Base-by-base conservation (phyloP, 2,329 filamentous ascomycete genomes). In the Alternaria ethzedia region DNA sequence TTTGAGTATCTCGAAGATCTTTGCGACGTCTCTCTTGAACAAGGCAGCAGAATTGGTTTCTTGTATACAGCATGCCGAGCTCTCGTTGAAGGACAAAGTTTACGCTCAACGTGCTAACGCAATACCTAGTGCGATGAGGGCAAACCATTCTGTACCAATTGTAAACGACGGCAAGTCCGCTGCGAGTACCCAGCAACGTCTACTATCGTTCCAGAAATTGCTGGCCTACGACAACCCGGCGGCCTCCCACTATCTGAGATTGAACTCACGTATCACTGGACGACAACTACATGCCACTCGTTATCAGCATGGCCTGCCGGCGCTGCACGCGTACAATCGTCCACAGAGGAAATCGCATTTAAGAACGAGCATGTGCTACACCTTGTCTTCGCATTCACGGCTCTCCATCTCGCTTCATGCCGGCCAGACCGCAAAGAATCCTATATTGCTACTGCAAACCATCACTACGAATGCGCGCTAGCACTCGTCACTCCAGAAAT, bases 261-360 rank as follows among this genome's bases (percentile, higher is more conserved):
- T 4, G 73, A 76, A 58, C 66, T 77, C 13, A 74, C 69, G 11
- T 74, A 75, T 26, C 63, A 74, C 43, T 77, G 69, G 67, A 64
- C 66, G 12, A 76, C 73, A 10, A 70, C 72, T 2, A 76, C 75
- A 2, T 71, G 68, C 47, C 59, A 66, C 12, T 68, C 73, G 0
- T 36, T 76, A 3, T 73, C 71, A 26, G 46, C 65, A 9, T 70
- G 70, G 64, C 21, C 43, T 15, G 59, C 63, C 13, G 63, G 69
- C 8, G 63, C 61, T 15, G 59, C 56, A 6, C 57, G 54, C 9
- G 70, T 68, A 70, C 68, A 69, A 23, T 60, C 57, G 2, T 59
- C 66, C 13, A 70, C 72, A 26, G 69, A 68, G 4, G 67, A 74
- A 11, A 50, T 75, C 3, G 72, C 61, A 3, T 60, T 77, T 5